These are phyloP conservation scores for Kodamaea alishanica DNA, from an alignment of 1,139 yeast species.

Conservation along the genomic window DNA sequence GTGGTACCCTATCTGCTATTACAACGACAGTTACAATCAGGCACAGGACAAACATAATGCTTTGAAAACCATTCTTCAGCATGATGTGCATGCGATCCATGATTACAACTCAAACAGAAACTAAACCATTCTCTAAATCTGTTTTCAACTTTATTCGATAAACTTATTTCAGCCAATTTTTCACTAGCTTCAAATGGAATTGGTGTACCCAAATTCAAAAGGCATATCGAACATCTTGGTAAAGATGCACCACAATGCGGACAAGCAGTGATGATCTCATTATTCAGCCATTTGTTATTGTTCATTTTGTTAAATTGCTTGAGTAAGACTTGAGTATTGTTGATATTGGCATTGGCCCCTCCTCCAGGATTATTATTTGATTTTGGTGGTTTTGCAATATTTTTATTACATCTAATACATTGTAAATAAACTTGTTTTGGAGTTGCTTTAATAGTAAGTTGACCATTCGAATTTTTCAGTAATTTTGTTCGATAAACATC, in stretches of 20 bases:
- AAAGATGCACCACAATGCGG: conserved; percentile 87
- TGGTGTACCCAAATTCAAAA: conserved; percentile 76
- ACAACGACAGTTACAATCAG: conserved; percentile 85
- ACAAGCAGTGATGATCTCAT: conserved; percentile 46
- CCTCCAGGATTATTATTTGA: conserved; percentile 4
- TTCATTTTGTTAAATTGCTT: conserved; percentile 39
- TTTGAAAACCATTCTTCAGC: conserved; percentile 94
- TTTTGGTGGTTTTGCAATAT: conserved; percentile 40
- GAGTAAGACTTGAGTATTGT: conserved; percentile 28
- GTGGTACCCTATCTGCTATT: too few relatives aligned
- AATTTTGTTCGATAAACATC: conserved; percentile 75
- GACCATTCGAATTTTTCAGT: conserved; percentile 52
- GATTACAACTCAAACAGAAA: conserved; percentile 86
- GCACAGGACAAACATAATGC: conserved; percentile 88
- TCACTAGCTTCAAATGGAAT: conserved; percentile 39
- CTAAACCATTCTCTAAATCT: conserved; percentile 74
- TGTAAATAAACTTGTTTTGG: conserved; percentile 79
- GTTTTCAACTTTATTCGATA: conserved; percentile 26
- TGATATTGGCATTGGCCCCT: conserved; percentile 8
- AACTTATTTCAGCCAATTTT: conserved; percentile 13
- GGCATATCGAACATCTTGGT: conserved; percentile 88
- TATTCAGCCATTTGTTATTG: conserved; percentile 16
- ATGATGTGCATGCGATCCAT: conserved; percentile 92
- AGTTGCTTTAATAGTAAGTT: conserved; percentile 44
- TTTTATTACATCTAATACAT: conserved; percentile 78